These are phyloP conservation scores for Papiliotrema laurentii DNA, from an alignment of 1,284 basidiomycete species.

Conservation along the genomic window DNA sequence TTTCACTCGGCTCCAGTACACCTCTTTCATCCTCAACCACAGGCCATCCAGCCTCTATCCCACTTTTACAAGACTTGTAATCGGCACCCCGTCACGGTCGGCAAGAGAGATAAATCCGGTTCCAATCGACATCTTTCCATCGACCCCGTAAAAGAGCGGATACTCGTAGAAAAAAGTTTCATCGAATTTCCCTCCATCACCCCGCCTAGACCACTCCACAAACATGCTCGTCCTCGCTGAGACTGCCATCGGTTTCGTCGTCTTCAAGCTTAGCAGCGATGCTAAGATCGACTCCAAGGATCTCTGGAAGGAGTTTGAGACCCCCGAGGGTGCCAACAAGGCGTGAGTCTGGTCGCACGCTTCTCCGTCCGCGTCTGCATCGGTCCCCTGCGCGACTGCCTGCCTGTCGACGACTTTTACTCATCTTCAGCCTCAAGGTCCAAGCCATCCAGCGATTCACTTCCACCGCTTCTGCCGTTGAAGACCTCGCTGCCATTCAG, in stretches of 20 bases:
- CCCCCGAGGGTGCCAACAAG: conserved; percentile 83
- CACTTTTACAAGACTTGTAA: no score
- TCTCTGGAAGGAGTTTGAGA: conserved; percentile 88
- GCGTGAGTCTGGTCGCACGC: no score
- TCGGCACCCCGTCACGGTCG: no score
- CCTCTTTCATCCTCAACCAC: no score
- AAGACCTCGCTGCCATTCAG: conserved; percentile 90
- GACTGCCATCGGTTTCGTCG: conserved; percentile 69
- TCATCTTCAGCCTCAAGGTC: conserved; percentile 68
- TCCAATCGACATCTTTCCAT: no score
- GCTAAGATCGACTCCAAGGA: conserved; percentile 82
- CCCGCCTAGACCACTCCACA: neutral
- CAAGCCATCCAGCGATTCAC: conserved; percentile 95
- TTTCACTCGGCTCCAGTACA: no score
- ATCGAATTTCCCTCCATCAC: neutral
- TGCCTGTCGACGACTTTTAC: neutral
- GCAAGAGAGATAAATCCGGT: no score
- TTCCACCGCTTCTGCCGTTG: conserved; percentile 96
- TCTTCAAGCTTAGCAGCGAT: conserved; percentile 91
- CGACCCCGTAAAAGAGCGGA: no score
- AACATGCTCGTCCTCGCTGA: conserved; percentile 52
- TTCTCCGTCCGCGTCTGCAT: no score
- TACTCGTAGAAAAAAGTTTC: no score
- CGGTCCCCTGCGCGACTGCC: no score
- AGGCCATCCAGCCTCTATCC: no score